Percentiles rank a stretch among this genome's conserved stretches.
Evolutionary conservation across 2,329 filamentous ascomycete species (phyloP).

Genomic region (Hirsutella thompsonii): DNA sequence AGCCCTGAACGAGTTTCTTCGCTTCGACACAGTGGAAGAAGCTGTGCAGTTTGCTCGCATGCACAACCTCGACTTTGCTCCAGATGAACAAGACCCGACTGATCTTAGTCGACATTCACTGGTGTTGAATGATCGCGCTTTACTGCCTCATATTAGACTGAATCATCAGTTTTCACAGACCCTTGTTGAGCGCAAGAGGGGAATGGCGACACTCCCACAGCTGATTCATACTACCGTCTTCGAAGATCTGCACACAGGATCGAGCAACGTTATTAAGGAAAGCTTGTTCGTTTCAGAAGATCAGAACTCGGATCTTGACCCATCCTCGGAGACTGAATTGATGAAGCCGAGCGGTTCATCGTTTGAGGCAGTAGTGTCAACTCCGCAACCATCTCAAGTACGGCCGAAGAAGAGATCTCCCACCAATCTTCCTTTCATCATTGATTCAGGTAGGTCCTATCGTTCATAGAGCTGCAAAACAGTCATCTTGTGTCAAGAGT

Average conservation of each 20-base stretch:
- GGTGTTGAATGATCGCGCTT: constrained; percentile 28
- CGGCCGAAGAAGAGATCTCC: neutral
- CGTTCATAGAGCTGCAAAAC: neutral
- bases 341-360: neutral
- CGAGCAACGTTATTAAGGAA: constrained; percentile 4
- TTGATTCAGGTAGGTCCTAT: neutral
- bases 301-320: neutral
- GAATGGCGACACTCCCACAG: constrained; percentile 34
- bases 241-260: constrained; percentile 13
- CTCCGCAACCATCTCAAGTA: neutral
- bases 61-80: constrained; percentile 40
- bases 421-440: neutral
- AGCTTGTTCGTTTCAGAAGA: constrained; percentile 16
- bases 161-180: constrained; percentile 41
- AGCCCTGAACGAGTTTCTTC: constrained; percentile 42
- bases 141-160: constrained; percentile 34
- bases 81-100: constrained; percentile 18
- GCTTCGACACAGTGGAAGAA: constrained; percentile 55
- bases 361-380: neutral
- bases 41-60: constrained; percentile 51
- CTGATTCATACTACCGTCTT: constrained; percentile 44
- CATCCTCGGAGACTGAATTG: neutral
- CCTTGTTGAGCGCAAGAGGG: constrained; percentile 49
- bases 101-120: constrained; percentile 26
- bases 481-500: neutral